Evolutionary conservation across 2,329 filamentous ascomycete species (phyloP).

Genomic region (Ophiostoma populinum): DNA sequence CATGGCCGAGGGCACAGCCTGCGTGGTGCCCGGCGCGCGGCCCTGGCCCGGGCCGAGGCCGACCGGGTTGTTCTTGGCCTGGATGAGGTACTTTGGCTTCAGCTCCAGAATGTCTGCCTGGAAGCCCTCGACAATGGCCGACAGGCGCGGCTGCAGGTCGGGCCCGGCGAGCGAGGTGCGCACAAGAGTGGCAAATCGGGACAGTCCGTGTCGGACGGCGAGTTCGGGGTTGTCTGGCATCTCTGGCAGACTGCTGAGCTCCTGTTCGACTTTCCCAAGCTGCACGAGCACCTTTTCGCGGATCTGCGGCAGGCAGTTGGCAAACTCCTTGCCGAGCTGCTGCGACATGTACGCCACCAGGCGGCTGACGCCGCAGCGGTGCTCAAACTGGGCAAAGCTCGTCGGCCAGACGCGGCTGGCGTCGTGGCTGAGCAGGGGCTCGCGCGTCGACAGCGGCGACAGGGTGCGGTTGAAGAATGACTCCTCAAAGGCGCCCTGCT

Average conservation of each 20-base stretch:
- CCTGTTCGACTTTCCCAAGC: conserved; percentile 31
- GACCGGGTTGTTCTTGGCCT: conserved; percentile 10
- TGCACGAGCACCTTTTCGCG: conserved; percentile 32
- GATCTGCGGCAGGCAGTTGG: conserved; percentile 26
- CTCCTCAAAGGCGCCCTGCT: conserved; percentile 34
- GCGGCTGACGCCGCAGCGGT: conserved; percentile 35
- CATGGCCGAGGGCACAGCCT: too few species aligned
- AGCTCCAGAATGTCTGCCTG: conserved; percentile 26
- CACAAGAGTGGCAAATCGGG: conserved; percentile 36
- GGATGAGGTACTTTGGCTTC: conserved; percentile 29
- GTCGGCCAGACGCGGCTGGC: conserved; percentile 27
- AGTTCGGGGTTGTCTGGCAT: conserved; percentile 51
- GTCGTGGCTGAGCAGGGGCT: conserved; percentile 13
- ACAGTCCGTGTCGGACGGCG: conserved; percentile 42
- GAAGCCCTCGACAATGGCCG: conserved; percentile 33
- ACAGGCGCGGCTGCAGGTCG: conserved; percentile 29
- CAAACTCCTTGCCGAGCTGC: conserved; percentile 35
- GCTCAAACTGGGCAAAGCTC: conserved; percentile 27
- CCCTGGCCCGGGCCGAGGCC: too few species aligned
- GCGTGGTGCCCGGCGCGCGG: too few species aligned
- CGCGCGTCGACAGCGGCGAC: too few species aligned
- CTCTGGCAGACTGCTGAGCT: conserved; percentile 45
- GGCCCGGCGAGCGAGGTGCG: conserved; percentile 29
- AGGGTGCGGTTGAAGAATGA: conserved; percentile 27
- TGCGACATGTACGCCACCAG: conserved; percentile 34